Evolutionary conservation across 2,329 filamentous ascomycete genomes (phyloP).

Genomic region (Sporothrix globosa): DNA sequence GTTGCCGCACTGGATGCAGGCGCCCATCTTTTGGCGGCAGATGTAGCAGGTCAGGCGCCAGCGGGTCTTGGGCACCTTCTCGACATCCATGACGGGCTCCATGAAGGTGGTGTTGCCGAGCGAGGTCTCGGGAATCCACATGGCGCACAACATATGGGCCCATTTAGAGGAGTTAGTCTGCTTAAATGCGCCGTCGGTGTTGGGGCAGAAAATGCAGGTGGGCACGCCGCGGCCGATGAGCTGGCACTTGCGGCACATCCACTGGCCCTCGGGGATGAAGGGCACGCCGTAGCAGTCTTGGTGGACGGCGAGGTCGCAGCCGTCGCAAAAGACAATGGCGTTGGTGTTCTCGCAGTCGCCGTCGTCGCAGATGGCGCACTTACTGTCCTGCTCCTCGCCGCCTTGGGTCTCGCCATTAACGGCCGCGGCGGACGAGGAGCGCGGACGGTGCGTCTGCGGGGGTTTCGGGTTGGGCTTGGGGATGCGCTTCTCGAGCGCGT

Average conservation of each 20-base stretch:
- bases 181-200: conserved; percentile 96
- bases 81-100: conserved; percentile 97
- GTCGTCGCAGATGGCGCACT: conserved; percentile 96
- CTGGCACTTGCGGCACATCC: conserved; percentile 96
- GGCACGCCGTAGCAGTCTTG: conserved; percentile 99
- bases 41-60: conserved; percentile 97
- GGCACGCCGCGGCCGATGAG: conserved; percentile 89
- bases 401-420: conserved; percentile 87
- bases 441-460: conserved; percentile 87
- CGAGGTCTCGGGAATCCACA: conserved; percentile 98
- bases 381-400: conserved; percentile 94
- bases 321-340: conserved; percentile 98
- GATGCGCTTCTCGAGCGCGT: conserved; percentile 92
- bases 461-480: conserved; percentile 97
- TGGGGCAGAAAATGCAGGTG: conserved; percentile 97
- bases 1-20: conserved; percentile 97
- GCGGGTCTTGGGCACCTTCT: conserved; percentile 91
- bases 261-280: conserved; percentile 97
- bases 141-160: conserved; percentile 93
- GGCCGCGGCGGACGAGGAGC: conserved; percentile 90
- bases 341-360: conserved; percentile 99
- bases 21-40: conserved; percentile 95
- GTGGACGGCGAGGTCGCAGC: conserved; percentile 94
- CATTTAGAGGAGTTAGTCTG: conserved; percentile 96
- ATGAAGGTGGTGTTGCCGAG: conserved; percentile 96